Evolutionary conservation across 208 protist species (phyloP).

Genomic region (Naegleria fowleri): DNA sequence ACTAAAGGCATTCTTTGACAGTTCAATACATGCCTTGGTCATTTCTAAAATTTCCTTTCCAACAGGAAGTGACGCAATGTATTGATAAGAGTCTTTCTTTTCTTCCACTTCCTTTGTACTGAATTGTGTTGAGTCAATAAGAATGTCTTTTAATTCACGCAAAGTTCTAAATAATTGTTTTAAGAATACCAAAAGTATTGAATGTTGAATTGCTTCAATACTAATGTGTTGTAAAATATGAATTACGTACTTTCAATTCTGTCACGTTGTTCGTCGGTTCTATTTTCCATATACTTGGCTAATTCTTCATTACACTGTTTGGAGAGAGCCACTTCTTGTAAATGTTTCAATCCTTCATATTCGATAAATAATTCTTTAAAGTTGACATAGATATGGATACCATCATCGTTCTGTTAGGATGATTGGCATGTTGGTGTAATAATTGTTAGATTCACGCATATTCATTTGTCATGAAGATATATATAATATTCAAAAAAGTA

Average conservation of each 20-base stretch:
- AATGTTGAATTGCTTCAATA: too few species aligned
- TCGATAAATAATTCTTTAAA: constrained; percentile 26
- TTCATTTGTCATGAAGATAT: too few species aligned
- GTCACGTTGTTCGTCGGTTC: background rate
- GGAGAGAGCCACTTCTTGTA: background rate
- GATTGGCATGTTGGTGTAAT: too few species aligned
- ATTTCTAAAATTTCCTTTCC: constrained; percentile 4
- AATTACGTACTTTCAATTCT: constrained; percentile 1
- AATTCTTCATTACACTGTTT: background rate
- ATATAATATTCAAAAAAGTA: too few species aligned
- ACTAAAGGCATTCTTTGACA: background rate
- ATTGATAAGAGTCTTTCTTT: background rate
- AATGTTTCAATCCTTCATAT: background rate
- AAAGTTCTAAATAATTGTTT: too few species aligned
- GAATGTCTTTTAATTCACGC: background rate
- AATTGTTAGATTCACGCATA: too few species aligned
- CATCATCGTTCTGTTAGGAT: background rate
- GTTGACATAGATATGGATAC: background rate
- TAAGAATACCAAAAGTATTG: too few species aligned
- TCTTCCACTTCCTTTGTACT: constrained; percentile 14
- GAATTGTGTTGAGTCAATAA: background rate
- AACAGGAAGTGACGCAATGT: background rate
- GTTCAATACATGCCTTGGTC: background rate
- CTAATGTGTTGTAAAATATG: background rate
- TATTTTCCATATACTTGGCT: background rate